Evolutionary conservation across 805 yeast species (phyloP).

Genomic region (Dipodascus geniculatus): DNA sequence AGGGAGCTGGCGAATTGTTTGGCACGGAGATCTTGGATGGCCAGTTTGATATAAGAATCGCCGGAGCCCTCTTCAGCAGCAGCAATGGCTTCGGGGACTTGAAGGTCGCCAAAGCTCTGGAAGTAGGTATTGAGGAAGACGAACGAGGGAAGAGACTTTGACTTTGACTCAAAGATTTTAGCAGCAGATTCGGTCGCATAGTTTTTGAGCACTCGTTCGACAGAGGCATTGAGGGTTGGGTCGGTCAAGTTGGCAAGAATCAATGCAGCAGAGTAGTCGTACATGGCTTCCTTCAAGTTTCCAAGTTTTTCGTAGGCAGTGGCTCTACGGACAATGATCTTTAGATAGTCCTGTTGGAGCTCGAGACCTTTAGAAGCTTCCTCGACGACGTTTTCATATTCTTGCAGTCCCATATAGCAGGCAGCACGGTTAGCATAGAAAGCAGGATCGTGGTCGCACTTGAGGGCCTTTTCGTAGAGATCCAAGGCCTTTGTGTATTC

Average conservation of each 20-base stretch:
- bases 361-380: constrained; percentile 81
- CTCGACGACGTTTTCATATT: constrained; percentile 73
- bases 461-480: constrained; percentile 68
- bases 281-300: constrained; percentile 71
- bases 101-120: constrained; percentile 65
- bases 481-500: constrained; percentile 65
- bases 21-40: constrained; percentile 40
- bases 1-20: constrained; percentile 27
- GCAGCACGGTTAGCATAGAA: constrained; percentile 95
- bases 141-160: constrained; percentile 62
- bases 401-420: constrained; percentile 72
- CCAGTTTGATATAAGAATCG: constrained; percentile 54
- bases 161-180: constrained; percentile 40
- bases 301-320: constrained; percentile 78
- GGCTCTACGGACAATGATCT: constrained; percentile 89
- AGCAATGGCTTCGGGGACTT: constrained; percentile 33
- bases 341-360: constrained; percentile 80
- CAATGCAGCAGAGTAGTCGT: constrained; percentile 82
- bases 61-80: constrained; percentile 46
- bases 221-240: constrained; percentile 61
- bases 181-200: constrained; percentile 66
- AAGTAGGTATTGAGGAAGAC: constrained; percentile 69
- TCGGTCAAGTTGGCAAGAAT: constrained; percentile 75
- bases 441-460: constrained; percentile 70
- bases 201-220: constrained; percentile 78